Percentiles rank a stretch among this genome's conserved stretches.
These are phyloP conservation scores for Malus orientalis DNA, from an alignment of 306 rosid genomes.

Conservation along the genomic window DNA sequence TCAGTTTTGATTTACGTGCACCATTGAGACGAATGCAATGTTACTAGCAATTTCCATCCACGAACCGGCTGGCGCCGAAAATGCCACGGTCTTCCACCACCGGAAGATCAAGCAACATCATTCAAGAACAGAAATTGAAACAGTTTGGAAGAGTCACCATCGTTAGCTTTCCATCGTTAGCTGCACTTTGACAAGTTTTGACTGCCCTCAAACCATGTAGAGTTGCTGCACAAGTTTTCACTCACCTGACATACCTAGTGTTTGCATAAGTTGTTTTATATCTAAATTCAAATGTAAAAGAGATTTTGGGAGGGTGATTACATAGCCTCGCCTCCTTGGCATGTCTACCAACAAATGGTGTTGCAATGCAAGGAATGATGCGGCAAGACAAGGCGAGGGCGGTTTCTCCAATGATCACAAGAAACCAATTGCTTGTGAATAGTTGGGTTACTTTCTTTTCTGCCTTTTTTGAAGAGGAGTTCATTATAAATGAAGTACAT, in stretches of 20 bases:
- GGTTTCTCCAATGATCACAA: too few species aligned
- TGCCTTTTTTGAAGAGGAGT: too few species aligned
- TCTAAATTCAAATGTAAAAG: too few species aligned
- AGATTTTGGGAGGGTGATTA: too few species aligned
- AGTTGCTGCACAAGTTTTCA: not conserved
- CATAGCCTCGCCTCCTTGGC: too few species aligned
- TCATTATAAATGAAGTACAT: too few species aligned
- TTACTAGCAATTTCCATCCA: conserved; percentile 33
- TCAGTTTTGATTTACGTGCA: conserved; percentile 27
- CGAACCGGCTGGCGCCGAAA: conserved; percentile 12
- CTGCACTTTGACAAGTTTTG: not conserved
- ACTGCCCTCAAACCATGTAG: not conserved
- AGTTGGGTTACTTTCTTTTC: not conserved
- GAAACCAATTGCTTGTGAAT: not conserved
- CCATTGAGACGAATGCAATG: conserved; percentile 44
- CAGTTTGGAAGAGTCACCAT: not conserved
- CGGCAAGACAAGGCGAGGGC: too few species aligned
- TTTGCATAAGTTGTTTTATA: too few species aligned
- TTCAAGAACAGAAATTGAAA: conserved; percentile 43
- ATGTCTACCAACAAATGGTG: too few species aligned
- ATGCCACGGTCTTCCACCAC: conserved; percentile 19
- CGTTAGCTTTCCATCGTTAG: not conserved
- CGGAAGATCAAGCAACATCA: conserved; percentile 42
- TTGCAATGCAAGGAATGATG: too few species aligned
- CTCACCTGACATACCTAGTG: not conserved